Evolutionary conservation across 2,329 filamentous ascomycete species (phyloP), one percentile per base, ranked within the genome.

Genomic region (Botryotinia narcissicola): DNA sequence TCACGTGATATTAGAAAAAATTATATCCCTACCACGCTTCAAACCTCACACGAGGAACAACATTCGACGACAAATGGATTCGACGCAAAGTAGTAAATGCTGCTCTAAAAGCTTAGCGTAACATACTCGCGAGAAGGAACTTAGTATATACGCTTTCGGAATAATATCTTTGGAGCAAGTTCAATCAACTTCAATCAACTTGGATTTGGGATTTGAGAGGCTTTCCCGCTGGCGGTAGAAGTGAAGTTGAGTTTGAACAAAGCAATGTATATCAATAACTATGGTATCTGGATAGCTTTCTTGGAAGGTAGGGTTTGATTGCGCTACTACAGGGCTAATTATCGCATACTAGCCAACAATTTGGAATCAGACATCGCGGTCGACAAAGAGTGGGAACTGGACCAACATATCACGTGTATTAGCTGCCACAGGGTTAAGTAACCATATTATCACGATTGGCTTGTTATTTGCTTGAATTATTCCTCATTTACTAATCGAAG

Each of bases 251-350:
- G 29, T 9, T 35, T 20, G 22, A 16, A 14, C 2, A 76, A 71
- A 44, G 61, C 75, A 66, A 37, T n/a, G 3, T 35, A 20, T 25
- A 37, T 16, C 20, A 37, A 10, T 25, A 9, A 22, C 32, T n/a
- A 29, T 54, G 46, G 3, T 12, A 67, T 9, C 22, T n/a, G 14
- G 4, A 12, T 8, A n/a, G 9, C 54, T 8, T 40, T 29, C 3
- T 20, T 1, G 4, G 2, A 16, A 12, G 22, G 12, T 37, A 0
- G 22, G 20, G 3, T 0, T 22, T 6, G 14, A 20, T 9, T 3
- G 10, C 1, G 18, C 22, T 25, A 1, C 4, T 3, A 54, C 22
- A 25, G 3, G 4, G 4, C 7, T 10, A 48, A 9, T 8, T 14
- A 7, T 54, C 7, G 8, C 9, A 20, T 20, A 4, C 2, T 2